phyloP scores from a whole-genome alignment of 1,139 yeast genomes.

The Scheffersomyces illinoinensis region DNA sequence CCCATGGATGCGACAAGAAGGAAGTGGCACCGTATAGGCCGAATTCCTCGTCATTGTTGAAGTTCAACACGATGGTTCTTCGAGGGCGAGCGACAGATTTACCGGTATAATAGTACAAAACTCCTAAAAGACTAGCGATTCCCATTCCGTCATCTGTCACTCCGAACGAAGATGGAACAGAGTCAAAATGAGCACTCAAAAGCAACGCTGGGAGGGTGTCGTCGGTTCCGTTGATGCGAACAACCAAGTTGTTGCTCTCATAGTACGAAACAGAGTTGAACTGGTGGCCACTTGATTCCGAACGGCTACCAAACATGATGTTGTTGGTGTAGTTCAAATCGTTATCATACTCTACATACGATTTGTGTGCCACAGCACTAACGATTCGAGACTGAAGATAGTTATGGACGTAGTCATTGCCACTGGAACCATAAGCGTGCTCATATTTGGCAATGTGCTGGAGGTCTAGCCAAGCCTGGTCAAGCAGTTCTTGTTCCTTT shows the following conservation, averaged over 20 bases:
- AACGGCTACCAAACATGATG: conserved; percentile 47
- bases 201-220: conserved; percentile 62
- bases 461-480: conserved; percentile 65
- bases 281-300: conserved; percentile 25
- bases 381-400: conserved; percentile 53
- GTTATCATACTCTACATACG: conserved; percentile 52
- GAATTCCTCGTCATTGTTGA: conserved; percentile 89
- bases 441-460: conserved; percentile 63
- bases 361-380: conserved; percentile 23
- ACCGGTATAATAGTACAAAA: conserved; percentile 51
- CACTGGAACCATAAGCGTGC: conserved; percentile 79
- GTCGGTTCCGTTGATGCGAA: conserved; percentile 65
- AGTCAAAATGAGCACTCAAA: conserved; percentile 84
- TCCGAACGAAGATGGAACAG: conserved; percentile 86
- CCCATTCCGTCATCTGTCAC: conserved; percentile 95
- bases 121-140: conserved; percentile 77
- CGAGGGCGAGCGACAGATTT: conserved; percentile 51
- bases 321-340: conserved; percentile 45
- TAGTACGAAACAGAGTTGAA: conserved; percentile 57
- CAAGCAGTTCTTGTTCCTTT: conserved; percentile 39
- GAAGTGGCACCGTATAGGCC: conserved; percentile 84
- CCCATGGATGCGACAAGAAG: conserved; percentile 77
- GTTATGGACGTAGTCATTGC: conserved; percentile 75
- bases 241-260: conserved; percentile 79
- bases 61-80: conserved; percentile 76